A percentile compares a stretch with the other conserved stretches of the same genome.
These are phyloP conservation scores for Cryptococcus sp. DNA, from an alignment of 1,284 basidiomycete genomes.

Conservation along the genomic window DNA sequence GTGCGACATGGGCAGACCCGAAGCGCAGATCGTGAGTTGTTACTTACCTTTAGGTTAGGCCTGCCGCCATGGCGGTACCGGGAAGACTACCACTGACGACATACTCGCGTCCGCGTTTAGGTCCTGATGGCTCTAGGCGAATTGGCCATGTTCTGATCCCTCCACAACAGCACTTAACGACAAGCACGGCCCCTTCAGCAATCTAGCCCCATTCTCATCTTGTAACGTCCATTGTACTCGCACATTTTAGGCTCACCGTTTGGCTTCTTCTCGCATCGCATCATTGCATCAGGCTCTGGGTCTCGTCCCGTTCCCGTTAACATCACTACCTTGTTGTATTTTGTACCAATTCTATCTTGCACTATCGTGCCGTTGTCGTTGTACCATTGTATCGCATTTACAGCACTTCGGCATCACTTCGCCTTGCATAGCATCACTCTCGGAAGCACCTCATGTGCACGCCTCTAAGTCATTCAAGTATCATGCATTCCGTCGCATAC, in stretches of 20 bases:
- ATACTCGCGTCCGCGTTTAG: not conserved
- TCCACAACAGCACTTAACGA: not conserved
- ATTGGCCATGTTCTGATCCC: constrained; percentile 30
- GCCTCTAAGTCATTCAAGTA: too few species aligned
- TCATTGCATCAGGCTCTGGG: not conserved
- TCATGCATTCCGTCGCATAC: too few species aligned
- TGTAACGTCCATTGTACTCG: not conserved
- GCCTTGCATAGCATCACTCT: not conserved
- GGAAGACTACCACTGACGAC: too few species aligned
- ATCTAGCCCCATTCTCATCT: not conserved
- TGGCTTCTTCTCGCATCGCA: not conserved
- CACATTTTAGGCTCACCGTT: too few species aligned
- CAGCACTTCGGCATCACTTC: not conserved
- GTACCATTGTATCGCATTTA: too few species aligned
- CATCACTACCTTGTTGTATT: too few species aligned
- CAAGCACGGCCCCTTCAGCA: not conserved
- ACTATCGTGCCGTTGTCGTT: too few species aligned
- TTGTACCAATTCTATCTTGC: too few species aligned
- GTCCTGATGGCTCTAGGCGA: constrained; percentile 34
- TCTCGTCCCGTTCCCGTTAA: too few species aligned
- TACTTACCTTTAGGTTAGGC: too few species aligned
- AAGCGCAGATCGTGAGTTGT: constrained; percentile 47
- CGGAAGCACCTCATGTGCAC: too few species aligned
- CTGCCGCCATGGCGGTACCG: too few species aligned
- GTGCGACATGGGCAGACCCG: constrained; percentile 48